Percentiles rank a stretch among this genome's conserved stretches.
These are phyloP conservation scores for Diaporthe citri DNA, from an alignment of 2,329 filamentous ascomycete species.

Conservation along the genomic window DNA sequence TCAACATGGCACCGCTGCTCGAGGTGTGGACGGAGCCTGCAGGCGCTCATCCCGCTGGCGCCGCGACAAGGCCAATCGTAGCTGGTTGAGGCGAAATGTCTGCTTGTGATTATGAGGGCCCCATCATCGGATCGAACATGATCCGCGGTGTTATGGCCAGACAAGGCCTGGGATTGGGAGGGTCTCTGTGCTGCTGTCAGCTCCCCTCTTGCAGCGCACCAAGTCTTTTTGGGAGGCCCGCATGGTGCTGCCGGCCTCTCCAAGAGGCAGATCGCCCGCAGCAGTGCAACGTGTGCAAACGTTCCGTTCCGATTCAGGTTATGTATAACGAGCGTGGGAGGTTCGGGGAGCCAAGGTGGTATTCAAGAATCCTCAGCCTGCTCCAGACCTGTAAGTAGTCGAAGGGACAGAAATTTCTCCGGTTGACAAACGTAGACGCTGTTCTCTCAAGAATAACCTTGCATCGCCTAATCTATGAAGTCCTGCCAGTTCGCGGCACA, in stretches of 20 bases:
- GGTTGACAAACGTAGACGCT: not conserved
- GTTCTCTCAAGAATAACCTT: not conserved
- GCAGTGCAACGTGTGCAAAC: constrained; percentile 12
- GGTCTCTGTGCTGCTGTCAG: constrained; percentile 7
- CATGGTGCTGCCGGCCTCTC: constrained; percentile 14
- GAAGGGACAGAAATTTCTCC: not conserved
- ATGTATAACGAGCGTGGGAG: not conserved
- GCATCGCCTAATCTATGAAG: not conserved
- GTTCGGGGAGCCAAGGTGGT: not conserved
- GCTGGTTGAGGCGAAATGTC: not conserved
- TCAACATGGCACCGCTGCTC: constrained; percentile 2
- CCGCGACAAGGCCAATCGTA: constrained; percentile 3
- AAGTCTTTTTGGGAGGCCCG: constrained; percentile 27
- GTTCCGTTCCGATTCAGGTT: constrained; percentile 22
- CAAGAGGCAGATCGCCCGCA: constrained; percentile 6
- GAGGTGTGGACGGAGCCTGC: constrained; percentile 9
- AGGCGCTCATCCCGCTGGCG: constrained; percentile 25
- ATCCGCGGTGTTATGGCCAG: not conserved
- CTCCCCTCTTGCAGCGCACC: constrained; percentile 24
- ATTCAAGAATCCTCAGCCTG: not conserved
- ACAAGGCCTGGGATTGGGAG: not conserved
- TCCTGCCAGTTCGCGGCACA: constrained; percentile 3
- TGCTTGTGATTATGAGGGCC: not conserved
- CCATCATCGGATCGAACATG: constrained; percentile 13
- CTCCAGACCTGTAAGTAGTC: not conserved